Percentiles rank a stretch among this genome's conserved stretches.
Conservation (phyloP, 2,329 filamentous ascomycete species). For the Apiospora rasikravindrae region DNA sequence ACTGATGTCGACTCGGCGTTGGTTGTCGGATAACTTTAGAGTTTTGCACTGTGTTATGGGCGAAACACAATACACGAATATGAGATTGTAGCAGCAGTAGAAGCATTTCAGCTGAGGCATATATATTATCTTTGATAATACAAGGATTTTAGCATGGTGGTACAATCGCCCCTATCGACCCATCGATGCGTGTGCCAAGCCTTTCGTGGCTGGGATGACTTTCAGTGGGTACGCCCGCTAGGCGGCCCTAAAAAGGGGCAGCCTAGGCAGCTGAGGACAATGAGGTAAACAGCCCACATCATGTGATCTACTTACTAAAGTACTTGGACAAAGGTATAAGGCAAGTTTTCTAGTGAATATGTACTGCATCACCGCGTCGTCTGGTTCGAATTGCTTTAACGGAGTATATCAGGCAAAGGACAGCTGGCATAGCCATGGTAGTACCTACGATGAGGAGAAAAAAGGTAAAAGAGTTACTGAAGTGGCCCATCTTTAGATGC, state of each 20-base stretch:
- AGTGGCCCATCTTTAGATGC: too few species aligned
- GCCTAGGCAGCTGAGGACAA: background rate
- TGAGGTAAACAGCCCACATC: background rate
- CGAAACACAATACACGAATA: background rate
- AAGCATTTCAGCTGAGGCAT: background rate
- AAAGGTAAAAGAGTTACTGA: too few species aligned
- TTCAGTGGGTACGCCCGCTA: background rate
- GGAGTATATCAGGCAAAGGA: too few species aligned
- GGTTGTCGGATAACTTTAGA: background rate
- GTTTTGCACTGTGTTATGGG: background rate
- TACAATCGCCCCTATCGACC: background rate
- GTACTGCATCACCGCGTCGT: too few species aligned
- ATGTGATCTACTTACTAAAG: background rate
- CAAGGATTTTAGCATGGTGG: background rate
- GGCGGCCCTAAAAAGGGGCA: background rate
- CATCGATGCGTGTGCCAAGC: background rate
- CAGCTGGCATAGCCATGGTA: too few species aligned
- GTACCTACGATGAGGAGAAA: too few species aligned
- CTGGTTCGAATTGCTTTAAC: too few species aligned
- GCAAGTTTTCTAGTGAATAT: too few species aligned
- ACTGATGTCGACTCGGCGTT: background rate
- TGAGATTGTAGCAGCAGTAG: background rate
- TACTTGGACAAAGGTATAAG: too few species aligned
- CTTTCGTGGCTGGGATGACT: background rate
- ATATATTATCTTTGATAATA: background rate